phyloP scores from a whole-genome alignment of 345 rosid species.

The Brassica napus region DNA sequence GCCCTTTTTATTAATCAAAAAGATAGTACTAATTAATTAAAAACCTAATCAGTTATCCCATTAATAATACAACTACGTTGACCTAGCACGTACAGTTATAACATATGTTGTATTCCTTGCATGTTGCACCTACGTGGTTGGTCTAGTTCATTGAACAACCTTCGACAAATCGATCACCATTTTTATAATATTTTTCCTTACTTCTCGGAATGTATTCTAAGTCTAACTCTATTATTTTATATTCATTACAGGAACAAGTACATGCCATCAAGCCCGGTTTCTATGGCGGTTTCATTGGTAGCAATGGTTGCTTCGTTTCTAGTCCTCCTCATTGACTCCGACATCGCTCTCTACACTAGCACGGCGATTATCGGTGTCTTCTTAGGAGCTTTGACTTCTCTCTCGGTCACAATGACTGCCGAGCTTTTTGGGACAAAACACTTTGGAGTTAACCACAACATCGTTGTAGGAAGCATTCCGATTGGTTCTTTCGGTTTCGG shows the following conservation, averaged over 20 bases:
- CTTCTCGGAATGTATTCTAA: background rate
- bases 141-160: constrained; percentile 27
- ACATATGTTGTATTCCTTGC: constrained; percentile 27
- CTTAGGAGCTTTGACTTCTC: constrained; percentile 74
- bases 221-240: background rate
- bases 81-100: constrained; percentile 33
- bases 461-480: constrained; percentile 75
- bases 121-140: constrained; percentile 24
- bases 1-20: background rate
- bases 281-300: constrained; percentile 52
- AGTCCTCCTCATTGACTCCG: constrained; percentile 30
- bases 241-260: constrained; percentile 47
- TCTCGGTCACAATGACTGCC: constrained; percentile 63
- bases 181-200: background rate
- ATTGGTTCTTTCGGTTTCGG: constrained; percentile 79
- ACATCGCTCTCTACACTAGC: constrained; percentile 53
- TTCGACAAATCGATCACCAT: constrained; percentile 4
- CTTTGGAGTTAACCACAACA: constrained; percentile 78
- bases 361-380: constrained; percentile 68
- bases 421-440: constrained; percentile 75
- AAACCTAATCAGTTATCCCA: background rate
- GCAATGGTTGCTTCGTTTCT: constrained; percentile 50
- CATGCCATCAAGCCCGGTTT: constrained; percentile 55
- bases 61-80: constrained; percentile 33
- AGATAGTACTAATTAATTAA: background rate